Base-by-base conservation (phyloP, 352 stramenopile genomes). In the Salisapilia sapeloensis region DNA sequence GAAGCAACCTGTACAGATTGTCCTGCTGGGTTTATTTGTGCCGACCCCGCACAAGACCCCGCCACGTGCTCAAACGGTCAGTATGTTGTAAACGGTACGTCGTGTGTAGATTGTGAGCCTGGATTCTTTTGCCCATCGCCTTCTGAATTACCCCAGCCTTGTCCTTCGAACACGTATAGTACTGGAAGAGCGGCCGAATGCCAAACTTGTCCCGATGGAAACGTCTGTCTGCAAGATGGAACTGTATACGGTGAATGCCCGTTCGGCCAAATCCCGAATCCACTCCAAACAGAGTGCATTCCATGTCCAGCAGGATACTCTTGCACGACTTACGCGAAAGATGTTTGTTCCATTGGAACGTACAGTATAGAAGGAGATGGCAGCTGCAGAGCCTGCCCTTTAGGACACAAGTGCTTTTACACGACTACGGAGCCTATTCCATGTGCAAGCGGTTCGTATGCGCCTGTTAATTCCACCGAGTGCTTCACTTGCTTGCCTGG, bases 1-100 rank as follows among this genome's bases (percentile, higher is more conserved):
- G 36, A 43, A 27, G 45, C 29, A 2, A 20, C 35, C 13, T 83
- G 66, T 44, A 57, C 46, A 4, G 24, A 36, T 2, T 90, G 72
- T 38, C 50, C 51, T 6, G 29, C 37, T 25, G 75, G 75, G 3
- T 45, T 44, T 5, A 63, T 61, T 20, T 91, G 71, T 22, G 29
- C 52, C 2, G 48, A 32, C 11, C 42, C 27, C 8, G 30, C 44
- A 3, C 22, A 38, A 16, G 38, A 38, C 10, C 50, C 56, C 16
- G 32, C 51, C 11, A 22, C 33, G 3, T 69, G 56, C 10, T 13
- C 43, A 9, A 24, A 38, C 9, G 56, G 56, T 0, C 56, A 46
- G 14, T 64, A 60, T 30, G 56, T 50, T 5, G 26, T 28, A 4
- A 50, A 54, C 18, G 29, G 26, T 1, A 44, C 48, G 4, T 15